phyloP scores from a whole-genome alignment of 805 yeast species.

The Pichia paraexigua region DNA sequence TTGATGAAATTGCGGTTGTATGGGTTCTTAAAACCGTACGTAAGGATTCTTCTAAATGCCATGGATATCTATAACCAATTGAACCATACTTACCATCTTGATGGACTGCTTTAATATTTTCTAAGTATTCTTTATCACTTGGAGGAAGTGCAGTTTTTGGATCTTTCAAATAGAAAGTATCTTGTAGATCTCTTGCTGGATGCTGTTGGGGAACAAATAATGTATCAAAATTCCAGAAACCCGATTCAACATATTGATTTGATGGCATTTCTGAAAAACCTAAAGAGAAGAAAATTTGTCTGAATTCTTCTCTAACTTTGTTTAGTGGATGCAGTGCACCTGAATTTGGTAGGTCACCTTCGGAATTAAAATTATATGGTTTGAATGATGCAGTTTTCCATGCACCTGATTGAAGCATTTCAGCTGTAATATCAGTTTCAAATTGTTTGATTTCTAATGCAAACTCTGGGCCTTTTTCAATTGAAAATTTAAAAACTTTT shows the following conservation, averaged over 20 bases:
- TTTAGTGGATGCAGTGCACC: conserved; percentile 97
- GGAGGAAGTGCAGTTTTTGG: conserved; percentile 79
- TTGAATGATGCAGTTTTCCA: conserved; percentile 85
- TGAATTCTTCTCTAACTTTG: conserved; percentile 95
- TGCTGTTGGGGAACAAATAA: conserved; percentile 98
- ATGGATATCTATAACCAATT: conserved; percentile 96
- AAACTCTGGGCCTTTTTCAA: conserved; percentile 78
- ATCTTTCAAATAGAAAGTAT: conserved; percentile 94
- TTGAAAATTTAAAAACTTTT: conserved; percentile 67
- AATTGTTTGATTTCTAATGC: conserved; percentile 69
- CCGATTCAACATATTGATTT: conserved; percentile 94
- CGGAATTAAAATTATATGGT: conserved; percentile 92
- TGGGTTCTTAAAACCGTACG: conserved; percentile 94
- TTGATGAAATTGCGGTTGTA: conserved; percentile 90
- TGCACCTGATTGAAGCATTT: conserved; percentile 75
- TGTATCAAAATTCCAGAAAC: conserved; percentile 98
- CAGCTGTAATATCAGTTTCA: conserved; percentile 92
- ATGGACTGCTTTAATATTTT: conserved; percentile 75
- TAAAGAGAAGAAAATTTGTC: conserved; percentile 95
- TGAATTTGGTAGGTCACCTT: conserved; percentile 76
- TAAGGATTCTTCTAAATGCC: conserved; percentile 87
- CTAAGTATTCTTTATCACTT: conserved; percentile 69
- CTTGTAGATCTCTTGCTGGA: conserved; percentile 98
- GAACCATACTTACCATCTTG: conserved; percentile 88
- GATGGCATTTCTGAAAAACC: conserved; percentile 99